These are phyloP conservation scores for Clavariopsis aquatica DNA, from an alignment of 495 filamentous ascomycete genomes.

Conservation along the genomic window DNA sequence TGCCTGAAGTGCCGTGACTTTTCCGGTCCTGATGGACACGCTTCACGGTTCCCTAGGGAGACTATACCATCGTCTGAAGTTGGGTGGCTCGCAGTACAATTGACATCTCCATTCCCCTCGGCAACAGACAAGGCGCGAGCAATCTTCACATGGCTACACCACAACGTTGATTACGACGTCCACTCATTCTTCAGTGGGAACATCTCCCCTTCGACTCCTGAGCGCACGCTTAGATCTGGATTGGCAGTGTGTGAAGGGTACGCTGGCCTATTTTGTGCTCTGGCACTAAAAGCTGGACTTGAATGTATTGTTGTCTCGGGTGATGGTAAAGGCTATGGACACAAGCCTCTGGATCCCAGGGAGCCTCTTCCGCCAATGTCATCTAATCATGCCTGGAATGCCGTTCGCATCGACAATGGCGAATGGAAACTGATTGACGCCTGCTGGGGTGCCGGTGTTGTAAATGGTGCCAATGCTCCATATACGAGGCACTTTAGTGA, in stretches of 20 bases:
- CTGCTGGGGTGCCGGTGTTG: constrained; percentile 85
- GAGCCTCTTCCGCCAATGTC: constrained; percentile 59
- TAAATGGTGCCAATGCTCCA: constrained; percentile 51
- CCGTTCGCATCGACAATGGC: constrained; percentile 77
- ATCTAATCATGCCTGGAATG: constrained; percentile 86
- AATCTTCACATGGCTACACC: constrained; percentile 93
- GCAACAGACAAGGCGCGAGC: constrained; percentile 84
- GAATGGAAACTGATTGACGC: constrained; percentile 90
- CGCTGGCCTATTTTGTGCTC: constrained; percentile 73
- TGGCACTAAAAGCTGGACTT: constrained; percentile 74
- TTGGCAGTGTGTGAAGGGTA: constrained; percentile 91
- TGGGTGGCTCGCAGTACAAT: constrained; percentile 69
- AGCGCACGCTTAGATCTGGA: constrained; percentile 67
- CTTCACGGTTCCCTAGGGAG: constrained; percentile 71
- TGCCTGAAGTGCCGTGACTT: constrained; percentile 90
- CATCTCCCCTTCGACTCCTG: constrained; percentile 62
- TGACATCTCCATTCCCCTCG: constrained; percentile 78
- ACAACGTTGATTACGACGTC: constrained; percentile 86
- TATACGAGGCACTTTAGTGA: constrained; percentile 73
- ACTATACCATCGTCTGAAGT: constrained; percentile 66
- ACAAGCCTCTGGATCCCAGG: constrained; percentile 56
- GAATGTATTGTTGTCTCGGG: constrained; percentile 69
- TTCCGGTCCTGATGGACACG: constrained; percentile 74
- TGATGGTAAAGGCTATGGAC: constrained; percentile 86
- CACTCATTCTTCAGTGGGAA: constrained; percentile 71